Evolutionary conservation across 352 stramenopile genomes (phyloP).

Genomic region (Phytopythium montanum): DNA sequence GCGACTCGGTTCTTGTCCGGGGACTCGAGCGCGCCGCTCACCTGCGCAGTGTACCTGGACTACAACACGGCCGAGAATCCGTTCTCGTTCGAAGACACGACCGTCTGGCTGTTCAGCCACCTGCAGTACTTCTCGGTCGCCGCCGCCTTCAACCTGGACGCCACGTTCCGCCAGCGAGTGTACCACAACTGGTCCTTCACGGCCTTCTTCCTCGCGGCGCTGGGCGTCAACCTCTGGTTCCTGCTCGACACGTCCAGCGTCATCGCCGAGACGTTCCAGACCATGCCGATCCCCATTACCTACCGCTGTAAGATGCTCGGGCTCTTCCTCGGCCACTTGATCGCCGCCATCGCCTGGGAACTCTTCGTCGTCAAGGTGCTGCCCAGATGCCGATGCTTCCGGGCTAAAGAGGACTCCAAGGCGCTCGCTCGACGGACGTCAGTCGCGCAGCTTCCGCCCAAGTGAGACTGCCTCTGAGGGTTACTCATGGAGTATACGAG

Average conservation of each 20-base stretch:
- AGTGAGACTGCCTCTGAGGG: neutral
- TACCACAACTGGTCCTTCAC: conserved; percentile 46
- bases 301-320: conserved; percentile 40
- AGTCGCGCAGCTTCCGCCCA: neutral
- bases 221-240: conserved; percentile 50
- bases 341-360: conserved; percentile 22
- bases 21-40: conserved; percentile 13
- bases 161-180: conserved; percentile 42
- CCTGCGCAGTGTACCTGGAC: conserved; percentile 34
- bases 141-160: conserved; percentile 51
- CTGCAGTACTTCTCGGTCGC: conserved; percentile 49
- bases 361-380: conserved; percentile 20
- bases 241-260: conserved; percentile 32
- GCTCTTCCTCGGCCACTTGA: conserved; percentile 36
- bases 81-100: conserved; percentile 43
- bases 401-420: neutral
- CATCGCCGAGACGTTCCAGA: conserved; percentile 42
- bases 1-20: conserved; percentile 18
- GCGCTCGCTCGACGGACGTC: neutral
- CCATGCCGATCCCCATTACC: conserved; percentile 29
- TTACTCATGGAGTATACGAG: too few relatives aligned
- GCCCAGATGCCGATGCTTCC: conserved; percentile 1
- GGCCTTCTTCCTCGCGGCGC: conserved; percentile 14
- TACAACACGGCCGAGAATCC: conserved; percentile 32
- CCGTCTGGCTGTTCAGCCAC: conserved; percentile 58